Base-by-base conservation (phyloP, 2,329 filamentous ascomycete species). In the Penicillium vulpinum region DNA sequence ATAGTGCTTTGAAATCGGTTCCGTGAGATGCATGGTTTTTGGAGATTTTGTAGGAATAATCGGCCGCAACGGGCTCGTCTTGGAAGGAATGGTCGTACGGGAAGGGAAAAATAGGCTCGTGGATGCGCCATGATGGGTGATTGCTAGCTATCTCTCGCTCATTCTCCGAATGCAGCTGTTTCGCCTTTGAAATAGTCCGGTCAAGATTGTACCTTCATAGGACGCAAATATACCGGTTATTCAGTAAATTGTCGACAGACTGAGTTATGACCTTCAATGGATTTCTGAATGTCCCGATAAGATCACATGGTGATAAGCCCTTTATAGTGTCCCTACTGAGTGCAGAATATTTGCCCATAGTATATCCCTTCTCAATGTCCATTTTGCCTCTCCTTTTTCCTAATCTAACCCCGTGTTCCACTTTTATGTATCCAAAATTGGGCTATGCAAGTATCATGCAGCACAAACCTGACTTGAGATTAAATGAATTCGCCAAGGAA, bases 1-100 rank as follows among this genome's bases (percentile, higher is more conserved):
- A 53, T 49, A 7, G 69, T 68, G 47, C 66, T 67, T 28, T 73
- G 69, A 43, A 54, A 61, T 61, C 65, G 43, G 44, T n/a, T 57
- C 26, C 4, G 57, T 35, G 16, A 51, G 47, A 46, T 33, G 33
- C 28, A 57, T 54, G 13, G 47, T 50, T 44, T 59, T 51, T 29
- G 56, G 56, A 18, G 26, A 26, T 36, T 9, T 28, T 40, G 48
- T 26, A 60, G 38, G n/a, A 58, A 53, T 10, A 50, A 45, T 38
- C 51, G 60, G 29, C 61, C 39, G 46, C 54, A 59, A 41, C 58
- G 51, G 24, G 58, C 50, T 54, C 51, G 68, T 56, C 60, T 58
- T 26, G 48, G 18, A 22, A 69, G 55, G 28, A 56, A 39, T 24
- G 51, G 28, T 43, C 63, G 59, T 52, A 51, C 55, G 15, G 51